A percentile compares a stretch with the other conserved stretches of the same genome.
These are phyloP conservation scores for Claviceps quebecensis DNA, from an alignment of 2,329 filamentous ascomycete species.

Conservation along the genomic window DNA sequence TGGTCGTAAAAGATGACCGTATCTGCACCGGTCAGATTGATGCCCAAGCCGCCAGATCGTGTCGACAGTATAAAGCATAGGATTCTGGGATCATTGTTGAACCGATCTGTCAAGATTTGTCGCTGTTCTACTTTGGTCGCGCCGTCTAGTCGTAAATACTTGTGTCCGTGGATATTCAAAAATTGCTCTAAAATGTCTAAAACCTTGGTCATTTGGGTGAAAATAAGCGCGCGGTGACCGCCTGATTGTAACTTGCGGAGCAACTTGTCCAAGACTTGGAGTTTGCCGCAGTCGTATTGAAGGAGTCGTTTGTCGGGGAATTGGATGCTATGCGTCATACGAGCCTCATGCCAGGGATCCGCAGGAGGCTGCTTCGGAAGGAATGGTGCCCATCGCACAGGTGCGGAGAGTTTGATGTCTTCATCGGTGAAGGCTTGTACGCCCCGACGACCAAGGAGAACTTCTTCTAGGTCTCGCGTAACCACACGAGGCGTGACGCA, in stretches of 20 bases:
- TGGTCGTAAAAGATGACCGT: conserved; percentile 98
- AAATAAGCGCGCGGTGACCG: conserved; percentile 89
- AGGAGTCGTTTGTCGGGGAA: conserved; percentile 94
- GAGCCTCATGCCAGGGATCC: conserved; percentile 87
- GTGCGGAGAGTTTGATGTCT: conserved; percentile 43
- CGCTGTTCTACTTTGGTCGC: conserved; percentile 91
- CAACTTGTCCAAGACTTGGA: conserved; percentile 77
- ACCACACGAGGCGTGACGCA: conserved; percentile 86
- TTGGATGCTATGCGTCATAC: conserved; percentile 84
- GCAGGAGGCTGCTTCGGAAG: conserved; percentile 40
- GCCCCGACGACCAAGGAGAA: conserved; percentile 49
- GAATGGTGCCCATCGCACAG: conserved; percentile 40
- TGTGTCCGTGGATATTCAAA: conserved; percentile 92
- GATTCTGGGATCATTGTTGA: conserved; percentile 89
- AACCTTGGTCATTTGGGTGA: conserved; percentile 99
- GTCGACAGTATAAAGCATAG: conserved; percentile 92
- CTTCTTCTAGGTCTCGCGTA: conserved; percentile 58
- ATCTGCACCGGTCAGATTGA: conserved; percentile 92
- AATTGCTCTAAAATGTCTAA: conserved; percentile 96
- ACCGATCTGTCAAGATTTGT: conserved; percentile 88
- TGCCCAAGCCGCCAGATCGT: conserved; percentile 82
- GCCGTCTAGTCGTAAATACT: conserved; percentile 92
- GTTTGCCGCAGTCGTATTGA: conserved; percentile 94
- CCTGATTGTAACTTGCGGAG: conserved; percentile 77
- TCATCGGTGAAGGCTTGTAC: conserved; percentile 42